phyloP scores from a whole-genome alignment of 225 moss, liverwort and hornwort species.

The Bryoerythrophyllum caledonicum region DNA sequence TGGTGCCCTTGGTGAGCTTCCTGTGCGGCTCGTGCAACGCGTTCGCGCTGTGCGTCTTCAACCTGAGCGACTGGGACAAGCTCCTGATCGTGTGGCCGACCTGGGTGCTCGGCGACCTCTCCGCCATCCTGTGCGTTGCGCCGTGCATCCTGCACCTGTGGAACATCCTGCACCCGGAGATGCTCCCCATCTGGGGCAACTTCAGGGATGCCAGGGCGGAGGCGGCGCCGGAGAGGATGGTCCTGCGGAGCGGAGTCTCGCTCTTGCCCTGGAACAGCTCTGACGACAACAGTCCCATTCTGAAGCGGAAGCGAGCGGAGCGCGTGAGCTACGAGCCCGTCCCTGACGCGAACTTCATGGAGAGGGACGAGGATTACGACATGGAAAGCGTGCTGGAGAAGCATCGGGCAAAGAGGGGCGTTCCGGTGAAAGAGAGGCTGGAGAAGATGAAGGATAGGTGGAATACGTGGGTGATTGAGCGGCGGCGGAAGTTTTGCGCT shows the following conservation, averaged over 20 bases:
- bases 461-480: conserved; percentile 38
- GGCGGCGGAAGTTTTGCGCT: conserved; percentile 26
- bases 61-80: conserved; percentile 55
- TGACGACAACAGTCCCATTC: conserved; percentile 12
- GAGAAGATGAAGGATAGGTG: conserved; percentile 24
- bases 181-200: conserved; percentile 38
- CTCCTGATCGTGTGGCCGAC: conserved; percentile 74
- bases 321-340: neutral
- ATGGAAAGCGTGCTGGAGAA: conserved; percentile 9
- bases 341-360: conserved; percentile 1
- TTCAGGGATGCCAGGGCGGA: neutral
- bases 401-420: conserved; percentile 6
- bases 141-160: conserved; percentile 85
- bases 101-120: conserved; percentile 76
- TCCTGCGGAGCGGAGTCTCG: conserved; percentile 14
- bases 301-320: conserved; percentile 14
- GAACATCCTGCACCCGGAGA: conserved; percentile 43
- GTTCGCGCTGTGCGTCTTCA: conserved; percentile 50
- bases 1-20: conserved; percentile 62
- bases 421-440: conserved; percentile 9
- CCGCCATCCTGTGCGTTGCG: conserved; percentile 78
- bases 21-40: conserved; percentile 67
- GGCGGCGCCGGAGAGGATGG: conserved; percentile 6
- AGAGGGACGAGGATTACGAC: conserved; percentile 16
- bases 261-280: conserved; percentile 19